A percentile compares a stretch with the other conserved stretches of the same genome.
Conservation (phyloP, 768 basidiomycete genomes). For the Tulasnella sp. region DNA sequence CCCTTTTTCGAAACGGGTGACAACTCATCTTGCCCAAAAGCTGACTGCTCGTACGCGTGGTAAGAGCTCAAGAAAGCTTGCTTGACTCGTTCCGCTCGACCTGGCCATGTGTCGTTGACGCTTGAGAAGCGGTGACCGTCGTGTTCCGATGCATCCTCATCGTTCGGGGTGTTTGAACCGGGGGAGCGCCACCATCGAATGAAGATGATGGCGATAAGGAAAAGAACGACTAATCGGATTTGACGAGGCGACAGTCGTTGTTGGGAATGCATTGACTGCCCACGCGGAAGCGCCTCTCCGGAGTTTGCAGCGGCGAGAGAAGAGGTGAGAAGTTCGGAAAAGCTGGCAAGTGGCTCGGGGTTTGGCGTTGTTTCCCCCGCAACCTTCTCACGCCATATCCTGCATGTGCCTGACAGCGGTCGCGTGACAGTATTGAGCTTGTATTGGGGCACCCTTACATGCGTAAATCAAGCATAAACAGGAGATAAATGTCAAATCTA, state of each 20-base stretch:
- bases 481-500: no score
- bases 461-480: no score
- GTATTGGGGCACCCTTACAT: no score
- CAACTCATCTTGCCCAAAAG: slow-evolving; percentile 32
- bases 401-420: no score
- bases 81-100: slow-evolving; percentile 29
- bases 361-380: no score
- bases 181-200: background rate
- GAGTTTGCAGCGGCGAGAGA: background rate
- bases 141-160: background rate
- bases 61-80: slow-evolving; percentile 31
- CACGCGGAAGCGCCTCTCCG: background rate
- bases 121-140: background rate
- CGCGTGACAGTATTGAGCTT: no score
- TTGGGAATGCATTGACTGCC: background rate
- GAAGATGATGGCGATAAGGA: background rate
- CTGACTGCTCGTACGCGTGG: slow-evolving; percentile 31
- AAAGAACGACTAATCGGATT: background rate
- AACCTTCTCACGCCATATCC: no score
- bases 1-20: slow-evolving; percentile 30
- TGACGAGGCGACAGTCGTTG: background rate
- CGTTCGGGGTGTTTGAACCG: background rate
- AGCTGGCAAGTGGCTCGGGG: no score
- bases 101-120: slow-evolving; percentile 14
- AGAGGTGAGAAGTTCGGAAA: background rate